These are phyloP conservation scores for Pseudocercospora vitis DNA, from an alignment of 2,329 filamentous ascomycete species.

Conservation along the genomic window DNA sequence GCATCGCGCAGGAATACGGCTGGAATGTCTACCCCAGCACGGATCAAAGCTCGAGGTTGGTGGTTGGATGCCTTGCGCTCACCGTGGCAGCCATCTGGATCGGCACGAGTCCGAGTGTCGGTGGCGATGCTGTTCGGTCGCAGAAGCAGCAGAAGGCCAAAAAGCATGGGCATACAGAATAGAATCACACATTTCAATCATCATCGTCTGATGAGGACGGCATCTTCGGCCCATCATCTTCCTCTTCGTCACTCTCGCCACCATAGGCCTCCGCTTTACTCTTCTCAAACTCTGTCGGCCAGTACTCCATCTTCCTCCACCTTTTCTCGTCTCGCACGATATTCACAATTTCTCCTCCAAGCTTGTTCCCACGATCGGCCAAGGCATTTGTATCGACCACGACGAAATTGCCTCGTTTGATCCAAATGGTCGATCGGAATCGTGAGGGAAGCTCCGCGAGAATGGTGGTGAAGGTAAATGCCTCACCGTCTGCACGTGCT, in stretches of 20 bases:
- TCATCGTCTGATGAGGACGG: conserved; percentile 35
- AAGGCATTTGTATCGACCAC: conserved; percentile 70
- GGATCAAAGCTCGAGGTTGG: conserved; percentile 60
- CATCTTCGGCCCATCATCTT: conserved; percentile 49
- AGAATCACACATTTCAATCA: conserved; percentile 5
- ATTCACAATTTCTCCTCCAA: conserved; percentile 87
- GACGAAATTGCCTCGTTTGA: conserved; percentile 85
- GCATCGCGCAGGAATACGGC: conserved; percentile 81
- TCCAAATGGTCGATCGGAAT: conserved; percentile 91
- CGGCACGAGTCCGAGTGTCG: conserved; percentile 22
- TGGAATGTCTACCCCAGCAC: conserved; percentile 95
- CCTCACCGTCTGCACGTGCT: conserved; percentile 50
- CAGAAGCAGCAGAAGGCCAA: conserved; percentile 2
- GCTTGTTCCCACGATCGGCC: conserved; percentile 69
- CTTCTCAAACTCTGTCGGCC: conserved; percentile 52
- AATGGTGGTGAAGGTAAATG: conserved; percentile 43
- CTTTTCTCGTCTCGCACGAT: conserved; percentile 86
- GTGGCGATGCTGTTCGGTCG: conserved; percentile 3
- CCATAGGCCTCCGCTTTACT: conserved; percentile 58
- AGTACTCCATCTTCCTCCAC: conserved; percentile 88
- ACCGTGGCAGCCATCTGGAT: conserved; percentile 65
- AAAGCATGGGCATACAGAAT: conserved; percentile 22
- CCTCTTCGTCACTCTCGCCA: conserved; percentile 69
- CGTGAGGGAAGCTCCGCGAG: conserved; percentile 79
- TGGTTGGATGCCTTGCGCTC: conserved; percentile 68